phyloP scores from a whole-genome alignment of 177 flowering plant genomes.

The Vitis hybrid region DNA sequence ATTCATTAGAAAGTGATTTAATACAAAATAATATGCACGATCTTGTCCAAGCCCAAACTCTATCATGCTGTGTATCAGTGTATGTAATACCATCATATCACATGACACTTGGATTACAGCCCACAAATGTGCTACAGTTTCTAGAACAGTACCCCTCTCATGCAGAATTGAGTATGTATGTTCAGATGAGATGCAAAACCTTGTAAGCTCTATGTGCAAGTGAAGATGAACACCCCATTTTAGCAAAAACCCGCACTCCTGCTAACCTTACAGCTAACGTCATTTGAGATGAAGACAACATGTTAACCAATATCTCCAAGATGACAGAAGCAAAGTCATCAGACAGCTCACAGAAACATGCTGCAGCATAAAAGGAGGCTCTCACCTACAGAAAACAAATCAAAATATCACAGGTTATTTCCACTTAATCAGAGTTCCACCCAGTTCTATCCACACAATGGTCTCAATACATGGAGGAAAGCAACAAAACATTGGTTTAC shows the following conservation, averaged over 20 bases:
- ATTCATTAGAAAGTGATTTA: no score
- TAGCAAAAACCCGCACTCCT: conserved; percentile 52
- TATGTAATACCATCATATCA: no score
- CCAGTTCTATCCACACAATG: background rate
- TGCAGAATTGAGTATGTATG: background rate
- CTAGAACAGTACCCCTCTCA: background rate
- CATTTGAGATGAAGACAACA: conserved; percentile 40
- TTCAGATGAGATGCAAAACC: conserved; percentile 40
- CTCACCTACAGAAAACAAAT: conserved; percentile 50
- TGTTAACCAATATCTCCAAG: conserved; percentile 51
- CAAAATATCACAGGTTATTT: background rate
- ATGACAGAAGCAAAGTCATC: conserved; percentile 70
- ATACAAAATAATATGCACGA: no score
- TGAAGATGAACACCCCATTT: conserved; percentile 46
- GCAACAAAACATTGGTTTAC: background rate
- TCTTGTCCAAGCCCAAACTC: no score
- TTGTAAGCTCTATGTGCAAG: conserved; percentile 62
- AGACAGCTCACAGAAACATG: conserved; percentile 72
- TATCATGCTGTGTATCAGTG: no score
- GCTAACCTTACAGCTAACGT: conserved; percentile 38
- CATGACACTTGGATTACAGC: no score
- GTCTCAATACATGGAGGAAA: background rate
- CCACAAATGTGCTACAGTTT: no score
- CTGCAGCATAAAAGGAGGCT: conserved; percentile 87
- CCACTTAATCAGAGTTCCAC: background rate